Evolutionary conservation across 768 basidiomycete genomes (phyloP).

Genomic region (Rubroboletus satanas): DNA sequence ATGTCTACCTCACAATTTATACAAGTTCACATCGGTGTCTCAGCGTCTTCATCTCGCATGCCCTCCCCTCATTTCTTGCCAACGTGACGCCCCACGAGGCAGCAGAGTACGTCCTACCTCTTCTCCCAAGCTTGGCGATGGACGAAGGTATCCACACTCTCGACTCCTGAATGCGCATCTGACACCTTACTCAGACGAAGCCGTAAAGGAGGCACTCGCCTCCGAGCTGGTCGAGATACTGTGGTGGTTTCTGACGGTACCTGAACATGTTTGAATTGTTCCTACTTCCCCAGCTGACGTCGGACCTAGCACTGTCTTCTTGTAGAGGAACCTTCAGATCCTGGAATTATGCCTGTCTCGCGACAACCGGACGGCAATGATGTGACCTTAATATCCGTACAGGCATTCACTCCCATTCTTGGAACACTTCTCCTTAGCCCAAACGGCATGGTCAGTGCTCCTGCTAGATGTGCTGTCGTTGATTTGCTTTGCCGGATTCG

Average conservation of each 20-base stretch:
- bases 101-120: constrained; percentile 87
- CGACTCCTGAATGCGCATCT: constrained; percentile 3
- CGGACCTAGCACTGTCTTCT: constrained; percentile 60
- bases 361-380: constrained; percentile 16
- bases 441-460: constrained; percentile 67
- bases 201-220: constrained; percentile 84
- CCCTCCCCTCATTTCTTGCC: constrained; percentile 72
- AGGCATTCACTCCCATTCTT: constrained; percentile 88
- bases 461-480: constrained; percentile 73
- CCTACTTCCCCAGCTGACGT: background rate
- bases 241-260: constrained; percentile 88
- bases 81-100: constrained; percentile 83
- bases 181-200: constrained; percentile 55
- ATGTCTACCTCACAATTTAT: background rate
- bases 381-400: constrained; percentile 59
- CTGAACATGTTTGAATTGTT: constrained; percentile 9
- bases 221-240: constrained; percentile 75
- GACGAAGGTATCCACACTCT: constrained; percentile 61
- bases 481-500: constrained; percentile 70
- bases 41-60: constrained; percentile 80
- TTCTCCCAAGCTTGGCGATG: constrained; percentile 80
- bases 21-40: constrained; percentile 28
- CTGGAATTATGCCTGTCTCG: constrained; percentile 7
- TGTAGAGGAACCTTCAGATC: constrained; percentile 41
- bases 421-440: constrained; percentile 83